phyloP scores from a whole-genome alignment of 1,284 basidiomycete genomes.

The Naganishia albida region DNA sequence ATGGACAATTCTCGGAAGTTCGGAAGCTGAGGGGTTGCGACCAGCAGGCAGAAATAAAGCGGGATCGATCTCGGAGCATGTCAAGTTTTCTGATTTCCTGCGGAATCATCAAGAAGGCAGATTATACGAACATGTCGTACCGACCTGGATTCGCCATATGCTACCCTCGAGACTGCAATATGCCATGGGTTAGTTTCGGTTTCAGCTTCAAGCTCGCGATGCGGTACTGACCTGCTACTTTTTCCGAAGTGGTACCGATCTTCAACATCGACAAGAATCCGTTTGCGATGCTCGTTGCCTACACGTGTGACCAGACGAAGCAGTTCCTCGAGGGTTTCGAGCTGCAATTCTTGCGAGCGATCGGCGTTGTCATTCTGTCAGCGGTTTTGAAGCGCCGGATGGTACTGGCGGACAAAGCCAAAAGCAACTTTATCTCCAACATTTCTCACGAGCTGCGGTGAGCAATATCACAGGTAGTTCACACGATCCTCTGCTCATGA shows the following conservation, averaged over 20 bases:
- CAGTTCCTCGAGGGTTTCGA: conserved; percentile 89
- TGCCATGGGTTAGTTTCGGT: conserved; percentile 66
- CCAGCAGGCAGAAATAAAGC: conserved; percentile 51
- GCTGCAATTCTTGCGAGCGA: conserved; percentile 82
- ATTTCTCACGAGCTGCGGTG: conserved; percentile 87
- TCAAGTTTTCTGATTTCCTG: conserved; percentile 72
- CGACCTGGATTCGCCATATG: conserved; percentile 72
- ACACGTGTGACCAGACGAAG: conserved; percentile 74
- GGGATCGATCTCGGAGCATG: conserved; percentile 69
- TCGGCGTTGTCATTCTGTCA: conserved; percentile 89
- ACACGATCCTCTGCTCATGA: neutral
- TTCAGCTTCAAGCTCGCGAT: neutral
- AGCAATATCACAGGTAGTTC: neutral
- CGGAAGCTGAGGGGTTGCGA: conserved; percentile 31
- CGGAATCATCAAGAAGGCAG: conserved; percentile 75
- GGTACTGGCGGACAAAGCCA: conserved; percentile 83
- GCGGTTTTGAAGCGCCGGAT: conserved; percentile 90
- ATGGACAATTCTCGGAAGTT: conserved; percentile 40
- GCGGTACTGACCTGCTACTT: neutral
- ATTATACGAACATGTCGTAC: conserved; percentile 79
- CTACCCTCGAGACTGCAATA: conserved; percentile 78
- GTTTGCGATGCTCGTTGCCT: conserved; percentile 88
- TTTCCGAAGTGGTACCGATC: conserved; percentile 72
- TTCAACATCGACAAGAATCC: conserved; percentile 92
- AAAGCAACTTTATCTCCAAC: conserved; percentile 58